Evolutionary conservation across 352 stramenopile genomes (phyloP).

Genomic region (Phytophthora quininea): DNA sequence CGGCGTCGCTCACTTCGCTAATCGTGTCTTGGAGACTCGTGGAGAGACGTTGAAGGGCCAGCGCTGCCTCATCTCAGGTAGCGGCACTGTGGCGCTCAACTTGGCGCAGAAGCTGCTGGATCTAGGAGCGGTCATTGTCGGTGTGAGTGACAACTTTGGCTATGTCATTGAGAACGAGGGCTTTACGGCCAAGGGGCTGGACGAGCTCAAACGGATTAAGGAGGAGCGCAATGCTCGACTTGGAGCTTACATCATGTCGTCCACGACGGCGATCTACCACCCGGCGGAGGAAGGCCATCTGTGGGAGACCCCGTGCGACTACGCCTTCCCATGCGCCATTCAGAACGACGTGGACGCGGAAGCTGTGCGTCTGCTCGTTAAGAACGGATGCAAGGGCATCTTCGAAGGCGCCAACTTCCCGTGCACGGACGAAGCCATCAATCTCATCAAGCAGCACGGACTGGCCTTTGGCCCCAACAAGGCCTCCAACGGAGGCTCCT

Average conservation of each 20-base stretch:
- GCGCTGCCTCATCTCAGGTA: slow-evolving; percentile 96
- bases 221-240: slow-evolving; percentile 80
- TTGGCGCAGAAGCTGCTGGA: slow-evolving; percentile 96
- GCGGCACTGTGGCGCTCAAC: slow-evolving; percentile 93
- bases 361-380: slow-evolving; percentile 71
- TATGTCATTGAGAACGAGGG: slow-evolving; percentile 95
- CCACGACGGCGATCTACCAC: slow-evolving; percentile 88
- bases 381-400: slow-evolving; percentile 90
- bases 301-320: slow-evolving; percentile 94
- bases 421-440: slow-evolving; percentile 80
- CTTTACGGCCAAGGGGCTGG: slow-evolving; percentile 72
- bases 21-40: slow-evolving; percentile 92
- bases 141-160: slow-evolving; percentile 95
- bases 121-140: slow-evolving; percentile 95
- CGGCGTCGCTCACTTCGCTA: slow-evolving; percentile 95
- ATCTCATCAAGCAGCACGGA: slow-evolving; percentile 84
- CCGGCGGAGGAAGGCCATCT: slow-evolving; percentile 74
- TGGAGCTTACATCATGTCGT: slow-evolving; percentile 90
- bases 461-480: slow-evolving; percentile 88
- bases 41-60: slow-evolving; percentile 96
- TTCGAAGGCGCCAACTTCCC: slow-evolving; percentile 90
- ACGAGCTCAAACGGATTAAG: slow-evolving; percentile 84
- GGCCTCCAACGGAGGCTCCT: slow-evolving; percentile 76
- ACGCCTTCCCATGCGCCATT: slow-evolving; percentile 96
- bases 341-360: slow-evolving; percentile 93